Evolutionary conservation across 2,329 filamentous ascomycete genomes (phyloP), one percentile per base, ranked within the genome.

Genomic region (Magnaporthales sp.): DNA sequence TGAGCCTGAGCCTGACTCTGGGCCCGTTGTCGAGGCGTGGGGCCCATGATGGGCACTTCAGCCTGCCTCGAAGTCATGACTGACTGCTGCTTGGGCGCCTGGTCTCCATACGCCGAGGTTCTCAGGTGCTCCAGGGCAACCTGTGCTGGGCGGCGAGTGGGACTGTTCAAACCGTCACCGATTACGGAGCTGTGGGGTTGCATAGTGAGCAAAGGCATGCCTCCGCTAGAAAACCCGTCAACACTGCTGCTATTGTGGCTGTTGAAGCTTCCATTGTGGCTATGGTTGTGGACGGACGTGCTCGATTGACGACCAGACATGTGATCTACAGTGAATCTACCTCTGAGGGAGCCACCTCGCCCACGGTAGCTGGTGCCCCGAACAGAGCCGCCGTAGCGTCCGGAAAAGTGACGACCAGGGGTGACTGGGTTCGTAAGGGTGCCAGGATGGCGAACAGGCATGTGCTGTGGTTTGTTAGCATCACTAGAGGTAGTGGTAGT

Each of bases 61-160:
- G 54, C 19, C 54, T 58, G 54, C 22, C 54, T 70, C 54, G 32
- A 64, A 1, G 6, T 5, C 31, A 24, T 9, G 22, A 9, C 29
- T 24, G 11, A 22, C 22, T 46, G 30, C 6, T 54, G 63, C 26
- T 64, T 56, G 22, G 24, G 13, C 10, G 54, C 9, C 7, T 27
- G 54, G 24, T 58, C 62, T 11, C 27, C 64, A 29, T 54, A 65
- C 29, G 51, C 64, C 19, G 64, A 65, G 3, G 22, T 29, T 3
- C 64, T 51, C 19, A 65, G 64, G 29, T 65, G 24, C 26, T 65
- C 64, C 27, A 65, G 32, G 51, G 64, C 27, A 9, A 24, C 27
- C 9, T 51, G n/a, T 11, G 54, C 22, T 7, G 54, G 54, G 54
- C 46, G 64, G 51, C 64, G 64, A 11, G 29, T 54, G 24, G 32